Base-by-base conservation (phyloP, 2,329 filamentous ascomycete species). In the Venturiaceae sp. region DNA sequence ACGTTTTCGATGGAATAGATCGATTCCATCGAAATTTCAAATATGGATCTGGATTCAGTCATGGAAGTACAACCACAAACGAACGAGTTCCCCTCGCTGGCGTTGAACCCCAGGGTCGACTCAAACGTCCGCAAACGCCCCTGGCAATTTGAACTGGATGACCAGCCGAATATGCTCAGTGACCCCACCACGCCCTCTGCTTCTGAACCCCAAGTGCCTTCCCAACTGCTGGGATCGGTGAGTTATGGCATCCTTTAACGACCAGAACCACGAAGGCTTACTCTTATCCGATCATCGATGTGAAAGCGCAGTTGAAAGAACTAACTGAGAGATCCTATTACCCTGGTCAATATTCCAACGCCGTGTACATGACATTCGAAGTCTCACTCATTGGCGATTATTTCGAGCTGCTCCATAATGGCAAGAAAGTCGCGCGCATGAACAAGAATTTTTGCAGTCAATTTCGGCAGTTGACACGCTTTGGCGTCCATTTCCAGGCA, bases 391-490 rank as follows among this genome's bases (percentile, higher is more conserved):
- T 36, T 34, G 56, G 56, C 26, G 19, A 28, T n/a, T 58, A 33
- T 58, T 53, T 58, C 16, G n/a, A 41, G n/a, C 26, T 58, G 41
- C 28, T 53, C 30, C 16, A 53, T 30, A 14, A 5, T 37, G 56
- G 44, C 5, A 52, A 34, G 30, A 8, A 58, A 26, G 52, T 58
- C 26, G 56, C 56, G 13, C 41, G 56, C 16, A 7, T 58, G 14
- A 58, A 53, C 23, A 58, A 58, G 33, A 14, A 23, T 26, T 14
- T 30, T 8, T 58, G 56, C 26, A 32, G 36, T 32, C 21, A 7
- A 28, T 50, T 11, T 14, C n/a, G 58, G 37, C 28, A 21, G 30
- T 39, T 23, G 50, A 21, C 39, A 37, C 32, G 34, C 21, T 5
- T 39, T 30, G 21, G 11, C 36, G n/a, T 23, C 33, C 32, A 56